Conservation (phyloP, 2,329 filamentous ascomycete species). For the Fusarium paranaense region DNA sequence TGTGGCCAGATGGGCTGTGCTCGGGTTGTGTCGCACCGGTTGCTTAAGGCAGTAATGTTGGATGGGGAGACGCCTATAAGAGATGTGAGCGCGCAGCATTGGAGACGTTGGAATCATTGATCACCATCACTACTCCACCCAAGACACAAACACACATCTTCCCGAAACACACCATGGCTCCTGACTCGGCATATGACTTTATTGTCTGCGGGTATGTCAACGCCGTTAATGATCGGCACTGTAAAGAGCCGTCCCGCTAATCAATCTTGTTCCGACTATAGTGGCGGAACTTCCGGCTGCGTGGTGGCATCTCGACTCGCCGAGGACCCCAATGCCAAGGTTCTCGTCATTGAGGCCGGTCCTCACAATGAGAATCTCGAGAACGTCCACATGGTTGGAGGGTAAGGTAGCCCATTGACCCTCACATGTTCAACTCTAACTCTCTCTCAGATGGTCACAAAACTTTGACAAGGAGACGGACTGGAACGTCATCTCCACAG, state of each 20-base stretch:
- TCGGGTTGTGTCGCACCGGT: neutral
- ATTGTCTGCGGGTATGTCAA: constrained; percentile 49
- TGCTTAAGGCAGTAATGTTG: neutral
- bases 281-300: constrained; percentile 53
- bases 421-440: too few relatives aligned
- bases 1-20: neutral
- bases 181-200: constrained; percentile 47
- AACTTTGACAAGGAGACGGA: constrained; percentile 62
- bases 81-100: constrained; percentile 5
- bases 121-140: neutral
- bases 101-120: neutral
- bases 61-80: constrained; percentile 12
- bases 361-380: constrained; percentile 57
- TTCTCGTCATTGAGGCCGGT: constrained; percentile 54
- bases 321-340: constrained; percentile 45
- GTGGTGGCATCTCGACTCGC: constrained; percentile 53
- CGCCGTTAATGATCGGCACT: neutral
- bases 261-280: neutral
- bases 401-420: constrained; percentile 45
- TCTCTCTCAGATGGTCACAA: constrained; percentile 52
- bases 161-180: constrained; percentile 27
- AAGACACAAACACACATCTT: neutral
- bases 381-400: constrained; percentile 63
- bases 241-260: constrained; percentile 11
- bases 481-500: constrained; percentile 61